Evolutionary conservation across 129 eudicot species (phyloP).

Genomic region (Arctium minus): DNA sequence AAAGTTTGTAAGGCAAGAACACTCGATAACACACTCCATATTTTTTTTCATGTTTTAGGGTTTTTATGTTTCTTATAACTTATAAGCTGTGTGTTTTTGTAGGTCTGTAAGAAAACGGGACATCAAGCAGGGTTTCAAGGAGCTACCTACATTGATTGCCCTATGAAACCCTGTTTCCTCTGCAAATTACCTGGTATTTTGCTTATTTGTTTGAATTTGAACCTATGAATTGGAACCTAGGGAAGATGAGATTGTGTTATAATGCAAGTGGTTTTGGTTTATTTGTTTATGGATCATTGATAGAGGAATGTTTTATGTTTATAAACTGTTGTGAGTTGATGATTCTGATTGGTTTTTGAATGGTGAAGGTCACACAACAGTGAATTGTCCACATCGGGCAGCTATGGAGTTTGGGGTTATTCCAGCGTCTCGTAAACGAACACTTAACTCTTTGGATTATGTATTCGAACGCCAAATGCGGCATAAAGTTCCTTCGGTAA

Average conservation of each 20-base stretch:
- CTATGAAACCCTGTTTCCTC: conserved; percentile 98
- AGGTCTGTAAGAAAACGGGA: conserved; percentile 92
- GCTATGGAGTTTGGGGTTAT: conserved; percentile 88
- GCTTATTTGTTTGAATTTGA: background rate
- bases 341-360: background rate
- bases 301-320: background rate
- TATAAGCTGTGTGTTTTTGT: background rate
- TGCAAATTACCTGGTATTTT: conserved; percentile 92
- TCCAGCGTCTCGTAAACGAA: conserved; percentile 68
- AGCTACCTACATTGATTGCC: conserved; percentile 93
- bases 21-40: conserved; percentile 1
- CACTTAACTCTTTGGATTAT: conserved; percentile 55
- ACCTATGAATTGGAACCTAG: no score
- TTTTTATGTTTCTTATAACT: background rate
- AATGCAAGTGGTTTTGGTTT: no score
- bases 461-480: conserved; percentile 75
- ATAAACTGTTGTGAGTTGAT: background rate
- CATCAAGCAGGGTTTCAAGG: conserved; percentile 99
- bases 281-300: background rate
- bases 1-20: conserved; percentile 82
- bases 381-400: conserved; percentile 85
- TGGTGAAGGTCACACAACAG: conserved; percentile 85
- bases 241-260: no score
- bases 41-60: background rate
- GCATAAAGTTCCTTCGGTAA: conserved; percentile 52